Percentiles rank a stretch among this genome's conserved stretches.
Conservation (phyloP, 495 filamentous ascomycete genomes). For the Cenococcum geophilum region DNA sequence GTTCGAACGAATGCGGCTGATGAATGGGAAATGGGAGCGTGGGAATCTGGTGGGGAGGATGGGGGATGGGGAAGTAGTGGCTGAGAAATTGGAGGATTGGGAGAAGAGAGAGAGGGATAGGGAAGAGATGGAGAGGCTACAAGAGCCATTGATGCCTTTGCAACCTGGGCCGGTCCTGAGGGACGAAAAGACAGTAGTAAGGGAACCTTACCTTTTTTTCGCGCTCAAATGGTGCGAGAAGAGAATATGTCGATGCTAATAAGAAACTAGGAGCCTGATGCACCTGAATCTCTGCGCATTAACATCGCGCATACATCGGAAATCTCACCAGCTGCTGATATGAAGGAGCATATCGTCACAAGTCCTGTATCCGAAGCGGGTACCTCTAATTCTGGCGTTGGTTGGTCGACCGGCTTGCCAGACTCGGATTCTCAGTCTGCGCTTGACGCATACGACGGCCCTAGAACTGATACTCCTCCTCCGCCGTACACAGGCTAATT, state of each 20-base stretch:
- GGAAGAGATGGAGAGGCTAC: not conserved
- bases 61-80: not conserved
- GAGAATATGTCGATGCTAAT: not conserved
- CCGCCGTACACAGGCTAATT: not conserved
- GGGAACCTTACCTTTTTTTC: not conserved
- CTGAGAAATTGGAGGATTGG: not conserved
- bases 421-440: not conserved
- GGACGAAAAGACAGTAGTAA: not conserved
- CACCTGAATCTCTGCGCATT: not conserved
- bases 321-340: not conserved
- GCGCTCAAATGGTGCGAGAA: not conserved
- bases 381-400: not conserved
- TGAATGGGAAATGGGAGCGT: constrained; percentile 1
- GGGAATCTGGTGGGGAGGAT: constrained; percentile 3
- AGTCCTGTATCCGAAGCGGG: constrained; percentile 1
- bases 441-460: not conserved
- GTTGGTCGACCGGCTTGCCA: not conserved
- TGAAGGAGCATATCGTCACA: not conserved
- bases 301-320: constrained; percentile 1
- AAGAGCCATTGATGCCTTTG: not conserved
- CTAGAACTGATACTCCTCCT: not conserved
- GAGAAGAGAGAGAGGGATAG: not conserved
- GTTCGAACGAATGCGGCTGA: not conserved
- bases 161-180: not conserved
- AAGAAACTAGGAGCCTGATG: not conserved